These are phyloP conservation scores for Ambrosia hybrid DNA, from an alignment of 140 eudicot species.

Conservation along the genomic window DNA sequence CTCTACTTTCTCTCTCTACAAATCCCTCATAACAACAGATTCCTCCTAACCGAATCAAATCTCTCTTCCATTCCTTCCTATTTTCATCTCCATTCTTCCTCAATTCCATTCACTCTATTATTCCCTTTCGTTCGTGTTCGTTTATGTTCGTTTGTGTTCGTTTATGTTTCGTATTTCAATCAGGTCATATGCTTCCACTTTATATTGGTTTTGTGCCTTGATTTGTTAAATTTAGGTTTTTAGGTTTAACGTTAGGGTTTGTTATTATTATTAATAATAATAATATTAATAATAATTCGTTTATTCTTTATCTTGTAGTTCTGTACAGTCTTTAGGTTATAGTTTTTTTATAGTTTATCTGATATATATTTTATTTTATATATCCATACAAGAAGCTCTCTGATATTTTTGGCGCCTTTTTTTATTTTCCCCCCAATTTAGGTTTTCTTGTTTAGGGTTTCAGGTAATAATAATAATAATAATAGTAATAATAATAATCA, in stretches of 20 bases:
- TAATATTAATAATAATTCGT: no score
- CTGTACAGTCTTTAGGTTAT: constrained; percentile 26
- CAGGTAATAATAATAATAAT: background rate
- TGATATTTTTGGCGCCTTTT: constrained; percentile 63
- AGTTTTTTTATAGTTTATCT: constrained; percentile 1
- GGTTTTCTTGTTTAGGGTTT: constrained; percentile 43
- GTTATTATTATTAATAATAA: background rate
- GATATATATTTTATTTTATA: no score
- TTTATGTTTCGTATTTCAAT: constrained; percentile 9
- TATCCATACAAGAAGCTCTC: constrained; percentile 37
- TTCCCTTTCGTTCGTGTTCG: constrained; percentile 19
- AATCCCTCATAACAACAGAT: constrained; percentile 28
- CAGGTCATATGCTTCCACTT: constrained; percentile 24
- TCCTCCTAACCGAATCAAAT: constrained; percentile 23
- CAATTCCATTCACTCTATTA: background rate
- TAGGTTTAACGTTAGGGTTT: constrained; percentile 21
- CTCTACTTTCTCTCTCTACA: constrained; percentile 46
- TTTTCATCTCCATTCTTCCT: constrained; percentile 15
- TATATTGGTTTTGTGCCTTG: background rate
- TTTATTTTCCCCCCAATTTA: constrained; percentile 60
- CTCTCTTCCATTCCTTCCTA: constrained; percentile 7
- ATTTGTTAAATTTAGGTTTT: constrained; percentile 15
- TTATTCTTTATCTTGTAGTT: constrained; percentile 41
- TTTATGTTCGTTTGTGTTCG: constrained; percentile 13
- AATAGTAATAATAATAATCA: constrained; percentile 1